Evolutionary conservation across 306 rosid genomes (phyloP).

Genomic region (Oxytropis ochrocephala): DNA sequence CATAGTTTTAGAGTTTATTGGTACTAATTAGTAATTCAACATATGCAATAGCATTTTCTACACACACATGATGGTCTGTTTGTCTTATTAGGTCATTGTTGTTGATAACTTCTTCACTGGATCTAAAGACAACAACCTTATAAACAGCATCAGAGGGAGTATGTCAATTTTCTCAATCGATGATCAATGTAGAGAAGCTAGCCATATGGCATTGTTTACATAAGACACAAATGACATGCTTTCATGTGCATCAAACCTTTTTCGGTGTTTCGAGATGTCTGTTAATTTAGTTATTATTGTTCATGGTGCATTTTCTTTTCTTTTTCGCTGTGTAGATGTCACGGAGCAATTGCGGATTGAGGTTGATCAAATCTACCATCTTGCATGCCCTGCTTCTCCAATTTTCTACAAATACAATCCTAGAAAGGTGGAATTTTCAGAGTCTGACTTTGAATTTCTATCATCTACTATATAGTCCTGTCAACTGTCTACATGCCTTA

Average conservation of each 20-base stretch:
- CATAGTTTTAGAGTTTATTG: neutral
- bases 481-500: neutral
- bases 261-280: neutral
- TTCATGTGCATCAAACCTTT: conserved; percentile 2
- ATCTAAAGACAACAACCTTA: conserved; percentile 80
- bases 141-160: neutral
- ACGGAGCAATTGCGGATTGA: conserved; percentile 76
- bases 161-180: neutral
- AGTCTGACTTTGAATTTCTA: neutral
- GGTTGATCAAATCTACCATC: conserved; percentile 91
- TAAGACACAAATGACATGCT: neutral
- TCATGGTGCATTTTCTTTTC: neutral
- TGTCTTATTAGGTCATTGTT: conserved; percentile 56
- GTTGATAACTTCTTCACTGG: conserved; percentile 88
- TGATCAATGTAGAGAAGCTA: neutral
- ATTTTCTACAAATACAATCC: conserved; percentile 88
- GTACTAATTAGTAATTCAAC: conserved; percentile 3
- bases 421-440: conserved; percentile 47
- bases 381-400: conserved; percentile 94
- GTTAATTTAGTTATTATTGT: neutral
- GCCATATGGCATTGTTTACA: neutral
- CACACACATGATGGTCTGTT: neutral
- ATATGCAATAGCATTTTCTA: neutral
- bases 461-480: neutral
- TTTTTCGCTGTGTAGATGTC: conserved; percentile 42